phyloP scores from a whole-genome alignment of 768 basidiomycete species.

The Xerocomellus intermedius region DNA sequence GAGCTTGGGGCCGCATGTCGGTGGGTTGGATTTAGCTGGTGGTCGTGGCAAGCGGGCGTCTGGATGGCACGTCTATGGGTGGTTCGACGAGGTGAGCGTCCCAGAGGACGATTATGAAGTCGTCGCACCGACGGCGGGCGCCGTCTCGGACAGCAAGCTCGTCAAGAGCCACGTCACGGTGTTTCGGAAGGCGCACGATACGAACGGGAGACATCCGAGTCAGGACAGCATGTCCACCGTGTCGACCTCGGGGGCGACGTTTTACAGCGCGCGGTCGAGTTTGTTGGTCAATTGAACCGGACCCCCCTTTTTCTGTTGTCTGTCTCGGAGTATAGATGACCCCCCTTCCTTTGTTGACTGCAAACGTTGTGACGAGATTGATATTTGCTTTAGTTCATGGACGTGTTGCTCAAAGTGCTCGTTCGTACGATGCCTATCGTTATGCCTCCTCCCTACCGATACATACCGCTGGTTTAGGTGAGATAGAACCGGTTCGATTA shows the following conservation, averaged over 20 bases:
- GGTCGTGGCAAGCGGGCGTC: conserved; percentile 33
- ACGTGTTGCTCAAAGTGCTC: too few relatives aligned
- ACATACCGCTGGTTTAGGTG: neutral
- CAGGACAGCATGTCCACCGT: conserved; percentile 26
- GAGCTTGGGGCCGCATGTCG: conserved; percentile 27
- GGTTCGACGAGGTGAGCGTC: conserved; percentile 25
- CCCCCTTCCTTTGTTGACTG: too few relatives aligned
- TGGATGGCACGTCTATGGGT: conserved; percentile 33
- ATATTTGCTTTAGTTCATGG: too few relatives aligned
- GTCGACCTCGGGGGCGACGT: conserved; percentile 24
- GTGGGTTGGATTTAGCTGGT: conserved; percentile 31
- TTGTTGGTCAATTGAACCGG: conserved; percentile 11
- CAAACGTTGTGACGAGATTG: too few relatives aligned
- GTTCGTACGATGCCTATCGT: too few relatives aligned
- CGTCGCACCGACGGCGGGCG: neutral
- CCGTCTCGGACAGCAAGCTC: neutral
- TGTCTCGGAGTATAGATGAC: too few relatives aligned
- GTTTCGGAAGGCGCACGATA: conserved; percentile 10
- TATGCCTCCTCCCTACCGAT: neutral
- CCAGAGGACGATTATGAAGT: neutral
- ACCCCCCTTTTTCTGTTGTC: too few relatives aligned
- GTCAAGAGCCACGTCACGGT: conserved; percentile 13
- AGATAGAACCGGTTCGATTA: neutral
- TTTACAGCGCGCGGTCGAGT: conserved; percentile 34
- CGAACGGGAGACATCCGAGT: conserved; percentile 18